A percentile compares a stretch with the other conserved stretches of the same genome.
Evolutionary conservation across 2,329 filamentous ascomycete genomes (phyloP).

Genomic region (Pseudopithomyces maydicus): DNA sequence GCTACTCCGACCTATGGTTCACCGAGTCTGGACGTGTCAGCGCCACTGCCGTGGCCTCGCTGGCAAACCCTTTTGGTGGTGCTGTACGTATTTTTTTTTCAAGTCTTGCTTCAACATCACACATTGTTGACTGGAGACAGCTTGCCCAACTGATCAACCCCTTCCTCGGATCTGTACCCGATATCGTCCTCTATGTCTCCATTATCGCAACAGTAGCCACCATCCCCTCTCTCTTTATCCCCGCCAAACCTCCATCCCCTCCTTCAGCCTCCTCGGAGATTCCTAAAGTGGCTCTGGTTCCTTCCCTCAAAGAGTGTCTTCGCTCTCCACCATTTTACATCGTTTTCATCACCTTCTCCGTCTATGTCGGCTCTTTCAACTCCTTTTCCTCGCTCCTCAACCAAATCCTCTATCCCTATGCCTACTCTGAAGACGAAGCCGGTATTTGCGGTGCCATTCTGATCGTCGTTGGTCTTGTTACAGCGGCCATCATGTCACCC

Average conservation of each 20-base stretch:
- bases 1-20: conserved; percentile 96
- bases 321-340: conserved; percentile 76
- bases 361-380: conserved; percentile 95
- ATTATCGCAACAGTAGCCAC: conserved; percentile 76
- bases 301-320: conserved; percentile 55
- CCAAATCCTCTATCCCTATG: conserved; percentile 87
- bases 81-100: conserved; percentile 59
- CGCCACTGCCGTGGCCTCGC: conserved; percentile 81
- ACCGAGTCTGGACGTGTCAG: conserved; percentile 80
- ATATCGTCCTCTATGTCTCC: conserved; percentile 82
- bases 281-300: conserved; percentile 56
- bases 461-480: conserved; percentile 84
- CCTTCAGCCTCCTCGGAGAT: conserved; percentile 70
- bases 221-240: conserved; percentile 82
- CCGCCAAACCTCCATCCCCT: conserved; percentile 75
- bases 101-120: background rate
- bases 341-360: conserved; percentile 76
- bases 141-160: conserved; percentile 83
- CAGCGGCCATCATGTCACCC: conserved; percentile 76
- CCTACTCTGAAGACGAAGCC: conserved; percentile 79
- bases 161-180: conserved; percentile 74
- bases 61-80: conserved; percentile 89
- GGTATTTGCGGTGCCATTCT: conserved; percentile 89
- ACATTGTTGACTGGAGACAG: conserved; percentile 19
- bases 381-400: conserved; percentile 84